Conservation (phyloP, 2,329 filamentous ascomycete genomes). For the Coleophoma eucalyptorum region DNA sequence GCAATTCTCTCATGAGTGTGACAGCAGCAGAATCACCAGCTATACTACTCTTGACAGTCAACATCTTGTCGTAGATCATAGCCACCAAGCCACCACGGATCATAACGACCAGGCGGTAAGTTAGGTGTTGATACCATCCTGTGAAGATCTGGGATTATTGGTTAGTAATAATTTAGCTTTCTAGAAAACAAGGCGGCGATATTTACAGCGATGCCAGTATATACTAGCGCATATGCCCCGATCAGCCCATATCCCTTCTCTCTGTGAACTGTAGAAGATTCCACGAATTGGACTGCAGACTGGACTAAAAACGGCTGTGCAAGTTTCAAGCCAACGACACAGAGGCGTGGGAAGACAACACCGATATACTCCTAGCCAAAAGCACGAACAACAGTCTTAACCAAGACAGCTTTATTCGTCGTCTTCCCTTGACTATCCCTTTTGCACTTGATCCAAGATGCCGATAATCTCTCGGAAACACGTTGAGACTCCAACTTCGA, state of each 20-base stretch:
- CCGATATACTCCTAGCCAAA: not conserved
- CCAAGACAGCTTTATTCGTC: too few relatives aligned
- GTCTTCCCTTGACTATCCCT: too few relatives aligned
- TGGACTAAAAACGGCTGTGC: not conserved
- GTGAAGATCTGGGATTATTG: not conserved
- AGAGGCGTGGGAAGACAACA: not conserved
- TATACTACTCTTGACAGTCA: constrained; percentile 9
- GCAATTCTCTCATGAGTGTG: constrained; percentile 17
- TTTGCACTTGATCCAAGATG: not conserved
- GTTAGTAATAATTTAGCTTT: not conserved
- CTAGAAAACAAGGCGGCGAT: not conserved
- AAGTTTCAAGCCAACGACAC: not conserved
- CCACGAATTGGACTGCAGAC: not conserved
- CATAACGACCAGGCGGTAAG: constrained; percentile 6
- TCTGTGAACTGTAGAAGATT: not conserved
- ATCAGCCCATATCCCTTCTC: not conserved
- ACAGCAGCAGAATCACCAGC: constrained; percentile 15
- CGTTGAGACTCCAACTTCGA: not conserved
- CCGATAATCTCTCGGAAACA: not conserved
- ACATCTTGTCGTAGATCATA: constrained; percentile 17
- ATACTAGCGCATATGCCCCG: not conserved
- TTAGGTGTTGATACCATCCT: not conserved
- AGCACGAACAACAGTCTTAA: not conserved
- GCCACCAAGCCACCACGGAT: constrained; percentile 15
- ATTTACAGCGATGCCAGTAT: not conserved